These are phyloP conservation scores for Laburnicola sp. DNA, from an alignment of 2,329 filamentous ascomycete genomes.

Conservation along the genomic window DNA sequence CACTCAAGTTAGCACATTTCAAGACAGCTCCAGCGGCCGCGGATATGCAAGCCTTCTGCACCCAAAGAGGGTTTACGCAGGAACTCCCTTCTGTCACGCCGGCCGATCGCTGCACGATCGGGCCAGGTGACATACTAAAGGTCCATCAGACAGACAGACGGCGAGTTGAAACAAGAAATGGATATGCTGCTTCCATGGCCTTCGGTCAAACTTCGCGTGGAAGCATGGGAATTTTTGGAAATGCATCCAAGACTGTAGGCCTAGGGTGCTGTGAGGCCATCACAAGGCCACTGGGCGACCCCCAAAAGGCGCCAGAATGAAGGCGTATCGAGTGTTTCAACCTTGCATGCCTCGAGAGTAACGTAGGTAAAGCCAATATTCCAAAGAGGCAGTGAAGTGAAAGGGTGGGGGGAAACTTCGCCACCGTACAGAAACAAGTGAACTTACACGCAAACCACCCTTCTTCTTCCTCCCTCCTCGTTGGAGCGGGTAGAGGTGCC, in stretches of 20 bases:
- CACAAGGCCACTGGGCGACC: conserved; percentile 27
- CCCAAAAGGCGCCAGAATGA: conserved; percentile 17
- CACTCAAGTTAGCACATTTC: conserved; percentile 37
- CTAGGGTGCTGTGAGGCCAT: conserved; percentile 29
- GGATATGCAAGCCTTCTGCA: conserved; percentile 45
- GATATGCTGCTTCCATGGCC: conserved; percentile 18
- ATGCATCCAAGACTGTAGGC: conserved; percentile 33
- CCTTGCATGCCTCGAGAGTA: conserved; percentile 16
- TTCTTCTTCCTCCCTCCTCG: conserved; percentile 88
- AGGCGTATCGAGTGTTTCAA: conserved; percentile 20
- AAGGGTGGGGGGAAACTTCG: conserved; percentile 13
- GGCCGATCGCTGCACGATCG: conserved; percentile 29
- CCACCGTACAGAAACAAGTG: conserved; percentile 28
- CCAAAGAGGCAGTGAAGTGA: conserved; percentile 12
- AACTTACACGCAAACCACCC: conserved; percentile 90
- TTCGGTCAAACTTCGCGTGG: conserved; percentile 10
- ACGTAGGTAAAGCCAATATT: conserved; percentile 6
- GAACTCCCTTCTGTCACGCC: conserved; percentile 47
- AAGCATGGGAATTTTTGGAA: conserved; percentile 19
- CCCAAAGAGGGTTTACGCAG: conserved; percentile 45
- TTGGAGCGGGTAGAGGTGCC: conserved; percentile 82
- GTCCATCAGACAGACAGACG: conserved; percentile 12
- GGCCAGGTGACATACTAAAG: conserved; percentile 33
- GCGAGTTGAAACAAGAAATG: conserved; percentile 23
- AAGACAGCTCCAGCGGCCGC: conserved; percentile 26